phyloP scores from a whole-genome alignment of 1,284 basidiomycete genomes.

The Trichosporon sp. region DNA sequence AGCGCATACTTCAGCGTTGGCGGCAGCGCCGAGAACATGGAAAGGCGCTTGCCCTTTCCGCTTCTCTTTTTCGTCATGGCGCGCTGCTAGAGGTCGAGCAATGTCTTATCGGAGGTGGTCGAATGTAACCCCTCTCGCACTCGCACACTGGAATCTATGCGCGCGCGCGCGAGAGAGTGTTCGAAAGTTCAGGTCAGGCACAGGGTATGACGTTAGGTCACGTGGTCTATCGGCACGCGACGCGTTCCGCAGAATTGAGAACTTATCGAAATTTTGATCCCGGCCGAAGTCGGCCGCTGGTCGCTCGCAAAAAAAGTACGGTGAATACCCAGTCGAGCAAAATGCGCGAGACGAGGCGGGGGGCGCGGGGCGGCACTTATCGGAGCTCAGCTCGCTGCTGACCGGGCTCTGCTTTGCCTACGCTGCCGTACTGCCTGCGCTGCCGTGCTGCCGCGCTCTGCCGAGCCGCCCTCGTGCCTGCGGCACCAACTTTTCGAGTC shows the following conservation, averaged over 20 bases:
- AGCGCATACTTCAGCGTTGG: slow-evolving; percentile 30
- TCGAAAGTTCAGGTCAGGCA: not conserved
- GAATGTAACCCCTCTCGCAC: no score
- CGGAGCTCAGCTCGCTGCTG: not conserved
- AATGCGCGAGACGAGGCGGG: no score
- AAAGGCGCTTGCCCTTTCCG: slow-evolving; percentile 10
- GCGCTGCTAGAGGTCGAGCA: not conserved
- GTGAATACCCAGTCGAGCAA: not conserved
- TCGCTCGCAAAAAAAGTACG: not conserved
- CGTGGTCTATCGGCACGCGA: not conserved
- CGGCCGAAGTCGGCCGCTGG: not conserved
- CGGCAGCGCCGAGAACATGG: slow-evolving; percentile 39
- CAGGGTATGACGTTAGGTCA: not conserved
- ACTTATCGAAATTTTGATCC: not conserved
- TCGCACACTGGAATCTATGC: no score
- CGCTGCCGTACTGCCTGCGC: no score
- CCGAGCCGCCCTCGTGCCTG: no score
- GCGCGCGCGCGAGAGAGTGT: not conserved
- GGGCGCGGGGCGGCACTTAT: slow-evolving; percentile 1
- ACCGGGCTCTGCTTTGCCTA: not conserved
- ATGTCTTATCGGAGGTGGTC: not conserved
- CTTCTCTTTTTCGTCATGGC: not conserved
- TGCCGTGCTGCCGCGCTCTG: no score
- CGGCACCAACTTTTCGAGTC: slow-evolving; percentile 2
- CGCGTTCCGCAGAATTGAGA: not conserved